A percentile compares a stretch with the other conserved stretches of the same genome.
These are phyloP conservation scores for Jacaranda mimosifolia DNA, from an alignment of 257 asterid species.

Conservation along the genomic window DNA sequence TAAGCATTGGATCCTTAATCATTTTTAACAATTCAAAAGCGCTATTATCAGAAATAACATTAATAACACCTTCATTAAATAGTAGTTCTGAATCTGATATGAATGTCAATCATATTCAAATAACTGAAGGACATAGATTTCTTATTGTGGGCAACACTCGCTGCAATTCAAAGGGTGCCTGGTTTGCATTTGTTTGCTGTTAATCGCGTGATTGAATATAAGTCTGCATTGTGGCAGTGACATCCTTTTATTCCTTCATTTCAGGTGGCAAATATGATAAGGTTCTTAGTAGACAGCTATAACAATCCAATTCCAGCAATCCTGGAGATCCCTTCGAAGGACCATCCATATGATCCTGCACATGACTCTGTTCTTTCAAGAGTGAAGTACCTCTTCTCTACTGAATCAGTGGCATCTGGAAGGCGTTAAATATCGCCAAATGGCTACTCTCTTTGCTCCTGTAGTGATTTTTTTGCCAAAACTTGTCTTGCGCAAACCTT, in stretches of 20 bases:
- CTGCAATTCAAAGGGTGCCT: not conserved
- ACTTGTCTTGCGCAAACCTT: not conserved
- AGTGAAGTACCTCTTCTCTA: slow-evolving; percentile 70
- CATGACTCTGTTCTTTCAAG: slow-evolving; percentile 69
- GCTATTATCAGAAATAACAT: too few species aligned
- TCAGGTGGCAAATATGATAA: slow-evolving; percentile 69
- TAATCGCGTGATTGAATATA: not conserved
- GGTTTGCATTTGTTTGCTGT: not conserved
- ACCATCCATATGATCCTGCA: slow-evolving; percentile 72
- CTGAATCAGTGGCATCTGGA: slow-evolving; percentile 75
- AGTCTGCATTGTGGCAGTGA: not conserved
- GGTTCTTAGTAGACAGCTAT: slow-evolving; percentile 71
- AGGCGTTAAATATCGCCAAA: slow-evolving; percentile 46
- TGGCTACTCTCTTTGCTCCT: not conserved
- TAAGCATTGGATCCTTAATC: too few species aligned
- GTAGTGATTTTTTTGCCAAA: not conserved
- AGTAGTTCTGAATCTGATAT: too few species aligned
- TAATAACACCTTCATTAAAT: too few species aligned
- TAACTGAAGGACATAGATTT: not conserved
- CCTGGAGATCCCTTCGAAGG: slow-evolving; percentile 74
- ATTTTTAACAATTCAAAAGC: too few species aligned
- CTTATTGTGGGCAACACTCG: not conserved
- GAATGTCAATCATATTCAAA: too few species aligned
- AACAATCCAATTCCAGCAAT: slow-evolving; percentile 68
- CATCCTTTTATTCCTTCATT: not conserved